Percentiles rank a stretch among this genome's conserved stretches.
Evolutionary conservation across 495 filamentous ascomycete species (phyloP).

Genomic region (Parathielavia hyrcaniae): DNA sequence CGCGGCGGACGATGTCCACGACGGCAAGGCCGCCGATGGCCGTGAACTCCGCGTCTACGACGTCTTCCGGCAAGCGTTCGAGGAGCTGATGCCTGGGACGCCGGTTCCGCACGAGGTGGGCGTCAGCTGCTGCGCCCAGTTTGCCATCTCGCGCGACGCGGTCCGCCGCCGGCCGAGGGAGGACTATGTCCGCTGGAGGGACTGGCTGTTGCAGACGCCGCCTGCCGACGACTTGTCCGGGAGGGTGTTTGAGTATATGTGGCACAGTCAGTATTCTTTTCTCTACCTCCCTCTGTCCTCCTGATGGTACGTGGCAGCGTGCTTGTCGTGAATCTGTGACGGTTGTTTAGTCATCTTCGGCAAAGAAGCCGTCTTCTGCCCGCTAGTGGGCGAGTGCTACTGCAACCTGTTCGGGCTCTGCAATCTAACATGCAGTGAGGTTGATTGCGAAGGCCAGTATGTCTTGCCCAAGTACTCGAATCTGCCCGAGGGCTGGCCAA

Average conservation of each 20-base stretch:
- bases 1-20: background rate
- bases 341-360: conserved; percentile 32
- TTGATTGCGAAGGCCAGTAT: conserved; percentile 31
- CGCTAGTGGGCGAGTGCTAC: conserved; percentile 52
- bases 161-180: conserved; percentile 44
- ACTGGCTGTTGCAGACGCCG: conserved; percentile 58
- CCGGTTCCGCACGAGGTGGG: conserved; percentile 44
- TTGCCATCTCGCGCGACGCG: conserved; percentile 53
- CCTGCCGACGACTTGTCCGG: conserved; percentile 54
- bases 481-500: conserved; percentile 36
- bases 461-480: conserved; percentile 28
- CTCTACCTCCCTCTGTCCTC: no score
- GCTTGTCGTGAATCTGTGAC: conserved; percentile 15
- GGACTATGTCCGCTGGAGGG: conserved; percentile 50
- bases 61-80: conserved; percentile 47
- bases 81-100: conserved; percentile 49
- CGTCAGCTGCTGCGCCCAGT: conserved; percentile 64
- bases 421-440: conserved; percentile 34
- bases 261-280: conserved; percentile 58
- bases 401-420: conserved; percentile 60
- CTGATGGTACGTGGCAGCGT: no score
- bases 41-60: conserved; percentile 5
- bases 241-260: conserved; percentile 63
- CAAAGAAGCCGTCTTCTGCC: conserved; percentile 50
- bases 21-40: background rate